Base-by-base conservation (phyloP, 768 basidiomycete species). In the Hysterangium stoloniferum region DNA sequence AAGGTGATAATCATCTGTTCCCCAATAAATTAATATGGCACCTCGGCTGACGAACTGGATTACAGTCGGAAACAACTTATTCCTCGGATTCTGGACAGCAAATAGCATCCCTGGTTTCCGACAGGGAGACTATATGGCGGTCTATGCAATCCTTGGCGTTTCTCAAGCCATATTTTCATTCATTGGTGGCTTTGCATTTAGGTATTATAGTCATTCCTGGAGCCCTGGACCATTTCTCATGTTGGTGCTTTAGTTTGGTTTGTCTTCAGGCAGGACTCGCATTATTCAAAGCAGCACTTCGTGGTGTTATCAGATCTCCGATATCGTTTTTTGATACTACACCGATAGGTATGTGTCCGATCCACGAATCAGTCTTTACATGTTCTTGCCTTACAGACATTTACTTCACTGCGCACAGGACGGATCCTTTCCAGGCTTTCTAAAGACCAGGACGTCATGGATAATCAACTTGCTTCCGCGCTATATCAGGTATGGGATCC, bases 1-100 rank as follows among this genome's bases (percentile, higher is more conserved):
- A 71, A 64, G 79, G 80, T 78, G 29, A 17, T 38, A 17, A 8
- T 34, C 34, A 17, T 19, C 25, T 34, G 32, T 40, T 24, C 20
- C n/a, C 2, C 35, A 48, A 42, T n/a, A n/a, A n/a, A n/a, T n/a
- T n/a, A n/a, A n/a, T n/a, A n/a, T n/a, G n/a, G n/a, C n/a, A n/a
- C n/a, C n/a, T n/a, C n/a, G n/a, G n/a, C n/a, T n/a, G n/a, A n/a
- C n/a, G n/a, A n/a, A n/a, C n/a, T n/a, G n/a, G n/a, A n/a, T n/a
- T n/a, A n/a, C n/a, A 59, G 84, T 87, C 28, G 77, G 73, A 0
- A 81, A 77, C 55, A 81, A 75, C 28, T 61, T 90, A 4, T 79
- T 84, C 67, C 71, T 90, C 17, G 84, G 84, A 0, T 86, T 80
- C 56, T 90, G 86, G 86, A 79, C 80, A 0, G 69, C 71, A 1